Conservation (phyloP, 1,139 yeast genomes). For the Candida neerlandica region DNA sequence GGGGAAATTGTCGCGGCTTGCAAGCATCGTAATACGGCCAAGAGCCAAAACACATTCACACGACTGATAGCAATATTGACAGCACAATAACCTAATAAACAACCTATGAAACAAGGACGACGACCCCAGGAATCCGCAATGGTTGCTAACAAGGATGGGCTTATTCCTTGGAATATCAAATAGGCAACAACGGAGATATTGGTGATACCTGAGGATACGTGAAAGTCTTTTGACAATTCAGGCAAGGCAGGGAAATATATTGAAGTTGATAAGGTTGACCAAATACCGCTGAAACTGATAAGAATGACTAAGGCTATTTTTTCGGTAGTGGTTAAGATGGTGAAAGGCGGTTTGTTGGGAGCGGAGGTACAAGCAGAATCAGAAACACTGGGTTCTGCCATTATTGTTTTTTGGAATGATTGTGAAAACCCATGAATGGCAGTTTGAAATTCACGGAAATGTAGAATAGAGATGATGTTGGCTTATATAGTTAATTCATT, state of each 20-base stretch:
- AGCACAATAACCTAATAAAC: slow-evolving; percentile 33
- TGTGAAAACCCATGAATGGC: too few relatives aligned
- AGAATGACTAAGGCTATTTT: slow-evolving; percentile 23
- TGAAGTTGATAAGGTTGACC: slow-evolving; percentile 69
- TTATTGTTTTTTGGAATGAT: neutral
- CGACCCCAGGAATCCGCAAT: slow-evolving; percentile 73
- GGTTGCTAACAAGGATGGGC: slow-evolving; percentile 66
- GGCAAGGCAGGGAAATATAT: slow-evolving; percentile 76
- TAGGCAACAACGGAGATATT: slow-evolving; percentile 74
- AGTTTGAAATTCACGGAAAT: too few relatives aligned
- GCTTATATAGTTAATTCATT: too few relatives aligned
- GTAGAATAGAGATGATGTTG: too few relatives aligned
- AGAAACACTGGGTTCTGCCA: neutral
- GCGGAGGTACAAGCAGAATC: too few relatives aligned
- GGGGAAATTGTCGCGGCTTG: slow-evolving; percentile 77
- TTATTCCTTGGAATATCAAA: slow-evolving; percentile 67
- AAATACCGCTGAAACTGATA: slow-evolving; percentile 40
- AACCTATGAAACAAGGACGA: slow-evolving; percentile 60
- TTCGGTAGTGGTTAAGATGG: slow-evolving; percentile 19
- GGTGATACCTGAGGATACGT: slow-evolving; percentile 54
- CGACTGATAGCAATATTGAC: slow-evolving; percentile 30
- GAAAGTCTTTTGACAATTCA: slow-evolving; percentile 51
- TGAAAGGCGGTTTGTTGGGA: slow-evolving; percentile 5
- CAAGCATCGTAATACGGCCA: slow-evolving; percentile 48
- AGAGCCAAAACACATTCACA: slow-evolving; percentile 27